phyloP scores from a whole-genome alignment of 2,329 filamentous ascomycete genomes.

The Fusarium pseudograminearum region DNA sequence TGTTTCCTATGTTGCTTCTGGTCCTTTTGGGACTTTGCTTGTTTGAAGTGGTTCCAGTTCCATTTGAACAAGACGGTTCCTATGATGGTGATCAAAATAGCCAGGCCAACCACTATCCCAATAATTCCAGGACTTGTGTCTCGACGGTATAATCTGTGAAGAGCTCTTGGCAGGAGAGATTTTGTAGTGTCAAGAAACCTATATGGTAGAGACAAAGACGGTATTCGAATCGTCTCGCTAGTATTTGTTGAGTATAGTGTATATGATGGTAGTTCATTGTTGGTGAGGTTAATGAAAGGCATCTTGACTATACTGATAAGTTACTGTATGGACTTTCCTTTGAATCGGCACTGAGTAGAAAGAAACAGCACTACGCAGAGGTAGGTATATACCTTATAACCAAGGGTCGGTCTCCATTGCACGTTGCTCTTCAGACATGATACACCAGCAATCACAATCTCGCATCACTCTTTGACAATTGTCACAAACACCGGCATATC shows the following conservation, averaged over 20 bases:
- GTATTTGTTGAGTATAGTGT: background rate
- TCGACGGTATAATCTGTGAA: constrained; percentile 17
- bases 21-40: background rate
- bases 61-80: constrained; percentile 22
- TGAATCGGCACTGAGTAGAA: background rate
- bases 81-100: constrained; percentile 18
- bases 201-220: no score
- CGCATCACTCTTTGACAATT: constrained; percentile 1
- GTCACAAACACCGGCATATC: background rate
- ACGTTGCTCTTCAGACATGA: background rate
- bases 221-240: no score
- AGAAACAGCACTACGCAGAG: background rate
- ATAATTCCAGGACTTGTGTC: constrained; percentile 9
- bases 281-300: constrained; percentile 10
- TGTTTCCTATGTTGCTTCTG: background rate
- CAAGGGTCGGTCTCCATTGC: background rate
- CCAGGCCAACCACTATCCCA: constrained; percentile 27
- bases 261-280: background rate
- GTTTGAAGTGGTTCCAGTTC: constrained; percentile 16
- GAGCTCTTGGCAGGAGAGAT: background rate
- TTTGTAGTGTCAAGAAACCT: background rate
- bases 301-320: background rate
- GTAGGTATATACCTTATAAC: background rate
- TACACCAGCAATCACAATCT: constrained; percentile 5
- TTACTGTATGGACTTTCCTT: background rate